Base-by-base conservation (phyloP, 2,329 filamentous ascomycete species). In the Thelonectria blattea region DNA sequence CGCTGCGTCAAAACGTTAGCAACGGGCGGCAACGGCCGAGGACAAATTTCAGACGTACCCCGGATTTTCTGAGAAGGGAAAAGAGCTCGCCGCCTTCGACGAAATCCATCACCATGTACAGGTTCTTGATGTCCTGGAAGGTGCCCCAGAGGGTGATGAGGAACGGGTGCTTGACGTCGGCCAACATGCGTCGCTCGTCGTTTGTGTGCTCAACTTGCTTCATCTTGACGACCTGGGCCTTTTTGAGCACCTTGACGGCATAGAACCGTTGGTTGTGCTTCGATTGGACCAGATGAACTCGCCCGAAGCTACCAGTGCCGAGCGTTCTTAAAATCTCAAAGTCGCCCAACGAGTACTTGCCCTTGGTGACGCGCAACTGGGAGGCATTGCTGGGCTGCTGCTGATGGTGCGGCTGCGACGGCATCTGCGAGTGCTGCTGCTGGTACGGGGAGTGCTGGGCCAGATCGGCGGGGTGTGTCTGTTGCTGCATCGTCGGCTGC, bases 71-170 rank as follows among this genome's bases (percentile, higher is more conserved):
- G 71, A 99, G 81, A 71, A 99, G 79, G 68, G 94, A 98, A 77
- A 99, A 99, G 56, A 99, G 83, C 82, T 99, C 95, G 72, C 95
- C 95, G 68, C 95, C 95, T 79, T 99, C 95, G 55, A 99, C 94
- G 81, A 99, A 99, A 78, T 99, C 95, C 95, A 99, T 99, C 72
- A 99, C 95, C 95, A 99, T 99, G 85, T 99, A 99, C 37, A 99
- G 82, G 75, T 97, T 98, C 79, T 89, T 93, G 52, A 89, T 86
- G 73, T 99, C 95, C 75, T 98, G 94, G 77, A 98, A 99, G 10
- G 95, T 99, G 60, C 95, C 95, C 95, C 95, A 99, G 42, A 99
- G 83, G 2, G 95, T 99, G 74, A 99, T 95, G 65, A 99, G 83
- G 80, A 99, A 99, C 12, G 95, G 93, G 78, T 99, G 94, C 78